Evolutionary conservation across 2,329 filamentous ascomycete genomes (phyloP).

Genomic region (Malbranchea cinnamomea): DNA sequence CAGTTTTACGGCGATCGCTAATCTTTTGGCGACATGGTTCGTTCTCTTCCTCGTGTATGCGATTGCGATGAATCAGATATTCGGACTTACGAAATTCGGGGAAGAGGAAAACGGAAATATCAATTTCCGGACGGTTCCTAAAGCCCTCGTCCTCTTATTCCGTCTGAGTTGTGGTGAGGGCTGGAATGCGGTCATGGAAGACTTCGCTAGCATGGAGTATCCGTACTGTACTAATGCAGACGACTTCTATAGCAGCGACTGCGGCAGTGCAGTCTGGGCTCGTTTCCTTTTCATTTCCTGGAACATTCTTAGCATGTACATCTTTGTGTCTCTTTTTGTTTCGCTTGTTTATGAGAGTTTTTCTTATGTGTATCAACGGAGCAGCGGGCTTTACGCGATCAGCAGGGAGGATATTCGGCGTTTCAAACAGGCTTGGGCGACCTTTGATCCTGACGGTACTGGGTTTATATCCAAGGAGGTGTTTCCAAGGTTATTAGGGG

Average conservation of each 20-base stretch:
- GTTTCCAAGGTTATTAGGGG: conserved; percentile 76
- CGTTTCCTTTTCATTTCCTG: conserved; percentile 81
- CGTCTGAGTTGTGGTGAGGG: conserved; percentile 86
- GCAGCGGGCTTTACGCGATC: conserved; percentile 78
- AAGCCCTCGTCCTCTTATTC: conserved; percentile 85
- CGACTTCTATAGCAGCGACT: conserved; percentile 77
- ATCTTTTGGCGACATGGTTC: conserved; percentile 90
- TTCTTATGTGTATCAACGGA: conserved; percentile 96
- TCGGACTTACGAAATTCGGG: conserved; percentile 84
- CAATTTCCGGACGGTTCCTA: conserved; percentile 89
- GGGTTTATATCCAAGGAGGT: conserved; percentile 82
- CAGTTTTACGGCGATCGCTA: conserved; percentile 77
- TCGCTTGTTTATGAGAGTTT: conserved; percentile 99
- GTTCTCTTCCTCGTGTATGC: conserved; percentile 93
- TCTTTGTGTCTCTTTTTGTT: conserved; percentile 95
- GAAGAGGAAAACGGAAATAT: conserved; percentile 56
- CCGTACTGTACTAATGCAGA: conserved; percentile 62
- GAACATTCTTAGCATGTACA: conserved; percentile 99
- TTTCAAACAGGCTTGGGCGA: conserved; percentile 98
- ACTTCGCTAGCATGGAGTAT: conserved; percentile 65
- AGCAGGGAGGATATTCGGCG: conserved; percentile 87
- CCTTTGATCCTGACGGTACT: conserved; percentile 78
- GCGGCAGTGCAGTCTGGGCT: conserved; percentile 81
- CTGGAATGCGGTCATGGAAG: conserved; percentile 96
- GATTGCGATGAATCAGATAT: conserved; percentile 89